Conservation (phyloP, 768 basidiomycete genomes). For the Mycena haematopus region DNA sequence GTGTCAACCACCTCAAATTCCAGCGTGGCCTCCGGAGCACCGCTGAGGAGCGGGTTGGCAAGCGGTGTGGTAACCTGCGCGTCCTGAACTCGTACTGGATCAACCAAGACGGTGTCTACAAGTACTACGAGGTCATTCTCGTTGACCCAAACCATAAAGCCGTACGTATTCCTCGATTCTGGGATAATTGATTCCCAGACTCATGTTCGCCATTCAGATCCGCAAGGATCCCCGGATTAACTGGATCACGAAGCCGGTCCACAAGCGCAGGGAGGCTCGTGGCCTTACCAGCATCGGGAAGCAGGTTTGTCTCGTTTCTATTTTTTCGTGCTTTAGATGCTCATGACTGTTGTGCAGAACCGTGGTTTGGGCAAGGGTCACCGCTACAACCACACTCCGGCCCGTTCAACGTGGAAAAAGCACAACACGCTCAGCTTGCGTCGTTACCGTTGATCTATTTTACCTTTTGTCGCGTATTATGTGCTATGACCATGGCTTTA, state of each 20-base stretch:
- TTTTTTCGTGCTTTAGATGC: conserved; percentile 6
- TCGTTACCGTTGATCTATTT: conserved; percentile 75
- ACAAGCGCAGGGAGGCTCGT: conserved; percentile 98
- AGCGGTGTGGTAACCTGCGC: conserved; percentile 93
- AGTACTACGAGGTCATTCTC: conserved; percentile 98
- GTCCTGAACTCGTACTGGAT: conserved; percentile 99
- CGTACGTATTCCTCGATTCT: conserved; percentile 52
- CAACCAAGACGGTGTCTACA: conserved; percentile 98
- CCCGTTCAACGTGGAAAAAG: conserved; percentile 92
- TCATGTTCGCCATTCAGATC: conserved; percentile 55
- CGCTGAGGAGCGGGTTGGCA: conserved; percentile 98
- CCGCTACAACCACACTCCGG: conserved; percentile 91
- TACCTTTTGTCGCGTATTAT: conserved; percentile 25
- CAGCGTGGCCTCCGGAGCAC: conserved; percentile 92
- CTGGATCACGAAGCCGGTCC: conserved; percentile 98
- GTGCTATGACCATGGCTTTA: conserved; percentile 29
- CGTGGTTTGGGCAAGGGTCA: conserved; percentile 97
- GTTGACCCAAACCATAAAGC: conserved; percentile 96
- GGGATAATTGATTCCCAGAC: neutral
- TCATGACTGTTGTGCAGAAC: conserved; percentile 60
- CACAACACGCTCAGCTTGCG: conserved; percentile 97
- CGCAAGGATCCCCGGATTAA: conserved; percentile 97
- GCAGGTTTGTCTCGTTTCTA: conserved; percentile 60
- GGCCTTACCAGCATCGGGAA: conserved; percentile 97
- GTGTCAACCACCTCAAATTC: conserved; percentile 99